Evolutionary conservation across 495 filamentous ascomycete species (phyloP), one percentile per base, ranked within the genome.

Genomic region (Penicillium riverlandense): DNA sequence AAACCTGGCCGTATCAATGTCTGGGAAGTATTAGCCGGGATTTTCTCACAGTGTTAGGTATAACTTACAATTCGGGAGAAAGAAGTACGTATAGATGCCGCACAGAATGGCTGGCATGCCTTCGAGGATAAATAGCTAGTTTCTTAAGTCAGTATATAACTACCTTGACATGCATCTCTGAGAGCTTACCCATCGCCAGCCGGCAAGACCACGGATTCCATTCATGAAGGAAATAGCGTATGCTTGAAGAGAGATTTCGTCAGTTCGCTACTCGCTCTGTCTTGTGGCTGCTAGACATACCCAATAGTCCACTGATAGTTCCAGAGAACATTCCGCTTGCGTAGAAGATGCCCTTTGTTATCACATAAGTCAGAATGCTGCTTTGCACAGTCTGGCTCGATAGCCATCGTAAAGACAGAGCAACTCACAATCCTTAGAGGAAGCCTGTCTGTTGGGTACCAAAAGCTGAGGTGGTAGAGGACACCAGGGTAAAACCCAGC

Each of bases 381-480:
- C 22, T 61, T 61, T 58, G 57, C 39, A 45, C 53, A 29, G 55
- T 48, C 0, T 48, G 55, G 27, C 41, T 57, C 8, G 42, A 30
- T n/a, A 35, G 14, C 8, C 13, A 12, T 11, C 12, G 32, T 29
- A 11, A 35, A 11, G 4, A 29, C 49, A 53, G 6, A 53, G 46
- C 6, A 53, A 27, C 37, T 22, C 22, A 22, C 22, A 22, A 22
- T 22, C 4, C 50, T 38, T 9, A 53, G 38, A 1, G 53, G 59
- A 62, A 69, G 62, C 45, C 67, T 63, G 29, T 67, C 63, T 1
- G 54, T 60, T 3, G 63, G 55, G 44, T 69, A 69, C 66, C 66
- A 69, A 30, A 49, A 52, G 34, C 50, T 61, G 14, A 69, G 49
- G 41, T 69, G 63, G 10, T 58, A 54, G 10, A 59, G 50, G 5